These are phyloP conservation scores for Cryptococcus sp. DNA, from an alignment of 1,284 basidiomycete species.

Conservation along the genomic window DNA sequence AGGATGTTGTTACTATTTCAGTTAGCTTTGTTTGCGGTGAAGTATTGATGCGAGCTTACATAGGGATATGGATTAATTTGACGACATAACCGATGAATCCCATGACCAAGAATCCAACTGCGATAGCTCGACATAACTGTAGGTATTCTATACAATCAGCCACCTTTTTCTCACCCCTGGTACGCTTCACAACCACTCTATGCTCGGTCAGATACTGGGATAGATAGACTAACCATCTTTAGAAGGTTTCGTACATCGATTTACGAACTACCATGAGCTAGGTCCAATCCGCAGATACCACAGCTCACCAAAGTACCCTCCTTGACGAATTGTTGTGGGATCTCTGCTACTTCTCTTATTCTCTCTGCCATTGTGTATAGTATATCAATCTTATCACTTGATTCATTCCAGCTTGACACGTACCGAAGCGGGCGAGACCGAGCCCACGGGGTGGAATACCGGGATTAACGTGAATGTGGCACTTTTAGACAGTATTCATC, in stretches of 20 bases:
- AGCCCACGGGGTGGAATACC: no score
- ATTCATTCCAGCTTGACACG: no score
- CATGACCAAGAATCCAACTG: conserved; percentile 93
- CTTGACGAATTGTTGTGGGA: conserved; percentile 85
- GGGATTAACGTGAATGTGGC: no score
- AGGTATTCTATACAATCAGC: conserved; percentile 85
- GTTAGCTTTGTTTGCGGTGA: background rate
- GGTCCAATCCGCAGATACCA: background rate
- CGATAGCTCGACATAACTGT: conserved; percentile 89
- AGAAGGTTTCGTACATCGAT: conserved; percentile 95
- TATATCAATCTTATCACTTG: no score
- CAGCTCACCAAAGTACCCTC: conserved; percentile 79
- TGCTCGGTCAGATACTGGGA: no score
- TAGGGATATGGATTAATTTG: conserved; percentile 92
- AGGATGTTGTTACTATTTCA: conserved; percentile 78
- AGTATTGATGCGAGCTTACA: conserved; percentile 58
- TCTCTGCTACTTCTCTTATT: conserved; percentile 82
- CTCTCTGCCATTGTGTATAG: conserved; percentile 56
- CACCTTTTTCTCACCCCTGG: background rate
- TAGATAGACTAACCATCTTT: conserved; percentile 74
- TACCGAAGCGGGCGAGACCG: no score
- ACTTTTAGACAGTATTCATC: no score
- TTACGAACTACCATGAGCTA: conserved; percentile 67
- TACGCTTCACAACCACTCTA: no score
- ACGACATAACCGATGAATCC: conserved; percentile 97